Evolutionary conservation across 768 basidiomycete genomes (phyloP).

Genomic region (Holtermannia corniformis): DNA sequence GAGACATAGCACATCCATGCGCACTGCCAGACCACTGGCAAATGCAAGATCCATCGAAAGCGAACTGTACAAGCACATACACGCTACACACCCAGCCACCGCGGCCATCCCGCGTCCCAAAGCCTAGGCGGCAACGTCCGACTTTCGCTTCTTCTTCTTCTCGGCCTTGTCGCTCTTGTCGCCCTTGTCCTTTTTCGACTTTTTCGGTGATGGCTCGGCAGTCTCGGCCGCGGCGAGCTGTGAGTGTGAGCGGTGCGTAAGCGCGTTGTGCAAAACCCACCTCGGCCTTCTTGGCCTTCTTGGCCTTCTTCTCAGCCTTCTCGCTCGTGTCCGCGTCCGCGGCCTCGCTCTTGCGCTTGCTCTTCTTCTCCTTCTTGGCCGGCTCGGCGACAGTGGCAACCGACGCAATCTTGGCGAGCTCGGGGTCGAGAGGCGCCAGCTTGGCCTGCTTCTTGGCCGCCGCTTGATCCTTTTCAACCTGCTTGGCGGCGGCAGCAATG

Average conservation of each 20-base stretch:
- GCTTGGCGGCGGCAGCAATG: slow-evolving; percentile 41
- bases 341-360: slow-evolving; percentile 1
- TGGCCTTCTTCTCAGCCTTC: too few species aligned
- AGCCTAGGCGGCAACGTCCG: slow-evolving; percentile 15
- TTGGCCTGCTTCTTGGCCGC: slow-evolving; percentile 10
- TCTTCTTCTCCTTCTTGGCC: slow-evolving; percentile 22
- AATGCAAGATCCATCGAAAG: too few species aligned
- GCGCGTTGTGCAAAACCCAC: too few species aligned
- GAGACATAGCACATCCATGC: too few species aligned
- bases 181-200: slow-evolving; percentile 23
- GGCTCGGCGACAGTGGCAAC: slow-evolving; percentile 24
- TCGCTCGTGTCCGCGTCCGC: too few species aligned
- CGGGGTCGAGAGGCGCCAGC: slow-evolving; percentile 26
- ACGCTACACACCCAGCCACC: too few species aligned
- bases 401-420: slow-evolving; percentile 31
- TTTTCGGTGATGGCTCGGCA: slow-evolving; percentile 4
- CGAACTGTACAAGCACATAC: too few species aligned
- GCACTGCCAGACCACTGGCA: too few species aligned
- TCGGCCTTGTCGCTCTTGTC: slow-evolving; percentile 32
- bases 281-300: too few species aligned
- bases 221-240: slow-evolving; percentile 2
- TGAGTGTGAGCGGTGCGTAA: too few species aligned
- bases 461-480: slow-evolving; percentile 34
- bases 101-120: too few species aligned
- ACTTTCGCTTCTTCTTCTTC: slow-evolving; percentile 38